Evolutionary conservation across 345 rosid species (phyloP).

Genomic region (Corymbia maculata): DNA sequence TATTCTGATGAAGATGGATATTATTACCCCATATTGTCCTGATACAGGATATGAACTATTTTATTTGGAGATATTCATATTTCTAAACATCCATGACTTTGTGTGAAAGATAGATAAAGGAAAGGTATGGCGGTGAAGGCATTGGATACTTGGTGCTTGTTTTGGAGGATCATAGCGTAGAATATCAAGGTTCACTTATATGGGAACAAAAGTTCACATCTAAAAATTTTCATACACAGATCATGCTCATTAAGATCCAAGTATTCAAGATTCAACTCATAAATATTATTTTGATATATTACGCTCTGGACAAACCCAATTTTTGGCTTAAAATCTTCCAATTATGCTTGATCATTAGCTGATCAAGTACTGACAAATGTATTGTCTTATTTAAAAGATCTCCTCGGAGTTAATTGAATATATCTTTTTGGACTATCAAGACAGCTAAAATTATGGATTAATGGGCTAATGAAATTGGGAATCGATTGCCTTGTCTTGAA

Average conservation of each 20-base stretch:
- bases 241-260: background rate
- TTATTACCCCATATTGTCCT: background rate
- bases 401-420: rapidly evolving
- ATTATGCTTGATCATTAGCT: background rate
- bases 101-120: background rate
- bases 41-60: background rate
- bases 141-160: background rate
- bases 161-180: background rate
- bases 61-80: background rate
- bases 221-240: background rate
- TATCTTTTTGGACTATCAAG: background rate
- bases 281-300: background rate
- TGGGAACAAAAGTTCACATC: background rate
- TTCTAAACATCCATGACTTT: background rate
- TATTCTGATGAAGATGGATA: background rate
- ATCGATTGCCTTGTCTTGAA: background rate
- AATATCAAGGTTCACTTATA: background rate
- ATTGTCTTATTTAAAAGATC: background rate
- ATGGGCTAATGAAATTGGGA: background rate
- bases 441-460: background rate
- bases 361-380: background rate
- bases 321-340: background rate
- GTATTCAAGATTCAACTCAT: no score
- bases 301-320: background rate
- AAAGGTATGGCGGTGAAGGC: background rate